A percentile compares a stretch with the other conserved stretches of the same genome.
phyloP scores from a whole-genome alignment of 768 basidiomycete species.

The Infundibulicybe gibba region DNA sequence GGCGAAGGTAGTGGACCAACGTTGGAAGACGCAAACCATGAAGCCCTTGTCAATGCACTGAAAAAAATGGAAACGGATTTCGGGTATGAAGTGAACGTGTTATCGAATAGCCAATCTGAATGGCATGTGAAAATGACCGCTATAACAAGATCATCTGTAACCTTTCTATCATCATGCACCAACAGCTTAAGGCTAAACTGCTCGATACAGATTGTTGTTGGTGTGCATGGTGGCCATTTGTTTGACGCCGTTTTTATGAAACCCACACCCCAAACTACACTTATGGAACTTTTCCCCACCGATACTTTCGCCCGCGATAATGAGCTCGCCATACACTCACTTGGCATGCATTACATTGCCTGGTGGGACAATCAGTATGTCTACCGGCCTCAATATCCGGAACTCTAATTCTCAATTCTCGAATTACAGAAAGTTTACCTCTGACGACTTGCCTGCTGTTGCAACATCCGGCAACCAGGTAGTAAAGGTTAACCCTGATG shows the following conservation, averaged over 20 bases:
- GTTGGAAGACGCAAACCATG: slow-evolving; percentile 53
- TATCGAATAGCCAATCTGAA: slow-evolving; percentile 33
- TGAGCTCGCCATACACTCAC: slow-evolving; percentile 49
- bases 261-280: slow-evolving; percentile 50
- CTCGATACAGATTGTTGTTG: slow-evolving; percentile 51
- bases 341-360: slow-evolving; percentile 56
- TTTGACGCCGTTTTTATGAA: slow-evolving; percentile 72
- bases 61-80: slow-evolving; percentile 43
- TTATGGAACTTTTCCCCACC: slow-evolving; percentile 76
- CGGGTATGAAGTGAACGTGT: slow-evolving; percentile 53
- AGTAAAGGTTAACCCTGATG: slow-evolving; percentile 34
- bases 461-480: slow-evolving; percentile 17
- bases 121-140: slow-evolving; percentile 66
- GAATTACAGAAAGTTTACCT: slow-evolving; percentile 29
- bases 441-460: slow-evolving; percentile 28
- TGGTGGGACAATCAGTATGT: slow-evolving; percentile 45
- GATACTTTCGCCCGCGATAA: slow-evolving; percentile 63
- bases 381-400: slow-evolving; percentile 4
- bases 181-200: neutral
- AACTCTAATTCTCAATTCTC: slow-evolving; percentile 2
- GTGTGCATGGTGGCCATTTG: slow-evolving; percentile 57
- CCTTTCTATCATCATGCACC: neutral
- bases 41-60: slow-evolving; percentile 56
- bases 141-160: slow-evolving; percentile 65
- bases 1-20: slow-evolving; percentile 45